Percentiles rank a stretch among this genome's conserved stretches.
Evolutionary conservation across 192 early-diverging fungal species (phyloP).

Genomic region (Dispira simplex): DNA sequence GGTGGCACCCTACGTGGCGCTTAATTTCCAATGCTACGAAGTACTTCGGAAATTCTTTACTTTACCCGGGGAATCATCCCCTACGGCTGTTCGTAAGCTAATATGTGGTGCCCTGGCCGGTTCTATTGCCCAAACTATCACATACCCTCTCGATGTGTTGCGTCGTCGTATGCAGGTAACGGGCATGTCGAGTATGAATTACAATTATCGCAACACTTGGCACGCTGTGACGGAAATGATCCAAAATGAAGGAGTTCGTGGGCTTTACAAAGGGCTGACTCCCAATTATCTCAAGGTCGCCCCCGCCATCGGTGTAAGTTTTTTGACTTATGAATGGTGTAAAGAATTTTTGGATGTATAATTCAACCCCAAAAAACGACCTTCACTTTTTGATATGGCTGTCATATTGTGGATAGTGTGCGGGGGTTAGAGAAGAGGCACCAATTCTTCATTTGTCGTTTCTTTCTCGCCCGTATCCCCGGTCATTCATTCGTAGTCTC

Average conservation of each 20-base stretch:
- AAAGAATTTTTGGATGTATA: conserved; percentile 41
- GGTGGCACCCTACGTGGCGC: conserved; percentile 65
- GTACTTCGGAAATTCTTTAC: conserved; percentile 54
- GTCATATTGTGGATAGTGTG: too few species aligned
- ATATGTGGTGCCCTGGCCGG: conserved; percentile 62
- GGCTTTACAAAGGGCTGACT: conserved; percentile 59
- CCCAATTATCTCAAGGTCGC: conserved; percentile 78
- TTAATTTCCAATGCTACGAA: conserved; percentile 73
- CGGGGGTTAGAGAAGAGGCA: too few species aligned
- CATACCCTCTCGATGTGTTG: conserved; percentile 65
- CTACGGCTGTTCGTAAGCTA: conserved; percentile 44
- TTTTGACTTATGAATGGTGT: conserved; percentile 66
- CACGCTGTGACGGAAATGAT: conserved; percentile 46
- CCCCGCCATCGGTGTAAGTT: conserved; percentile 69
- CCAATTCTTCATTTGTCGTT: too few species aligned
- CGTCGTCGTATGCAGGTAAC: conserved; percentile 69
- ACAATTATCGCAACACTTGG: conserved; percentile 58
- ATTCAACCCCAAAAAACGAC: not conserved
- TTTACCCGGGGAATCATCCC: conserved; percentile 34
- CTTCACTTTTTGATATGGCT: too few species aligned
- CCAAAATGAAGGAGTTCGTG: conserved; percentile 47
- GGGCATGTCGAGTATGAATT: conserved; percentile 44
- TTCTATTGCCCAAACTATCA: conserved; percentile 65
- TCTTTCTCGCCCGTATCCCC: too few species aligned
- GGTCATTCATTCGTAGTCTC: too few species aligned